Evolutionary conservation across 768 basidiomycete species (phyloP).

Genomic region (Tulasnella sp.): DNA sequence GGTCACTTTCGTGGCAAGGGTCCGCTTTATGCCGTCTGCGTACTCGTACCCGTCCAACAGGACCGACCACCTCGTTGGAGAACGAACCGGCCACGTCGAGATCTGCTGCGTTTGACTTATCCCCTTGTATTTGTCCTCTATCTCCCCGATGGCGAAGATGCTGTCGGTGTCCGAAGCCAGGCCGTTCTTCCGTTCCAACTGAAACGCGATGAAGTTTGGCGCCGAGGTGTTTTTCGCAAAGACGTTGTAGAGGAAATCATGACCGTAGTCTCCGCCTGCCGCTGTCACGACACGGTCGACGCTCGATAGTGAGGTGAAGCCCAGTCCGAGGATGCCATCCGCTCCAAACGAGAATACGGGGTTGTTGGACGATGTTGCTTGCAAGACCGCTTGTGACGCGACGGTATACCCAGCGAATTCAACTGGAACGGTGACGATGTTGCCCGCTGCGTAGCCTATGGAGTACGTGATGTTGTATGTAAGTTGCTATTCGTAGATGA

Average conservation of each 20-base stretch:
- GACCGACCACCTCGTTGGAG: slow-evolving; percentile 67
- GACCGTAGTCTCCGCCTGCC: slow-evolving; percentile 49
- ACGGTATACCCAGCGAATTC: slow-evolving; percentile 65
- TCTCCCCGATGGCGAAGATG: slow-evolving; percentile 69
- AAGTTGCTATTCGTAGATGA: slow-evolving; percentile 9
- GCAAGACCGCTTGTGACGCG: slow-evolving; percentile 63
- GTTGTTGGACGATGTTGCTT: slow-evolving; percentile 55
- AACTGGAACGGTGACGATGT: slow-evolving; percentile 52
- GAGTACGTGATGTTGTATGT: slow-evolving; percentile 66
- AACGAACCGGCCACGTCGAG: slow-evolving; percentile 59
- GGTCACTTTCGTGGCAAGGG: slow-evolving; percentile 42
- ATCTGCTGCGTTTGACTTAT: slow-evolving; percentile 53
- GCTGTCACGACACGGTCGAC: slow-evolving; percentile 56
- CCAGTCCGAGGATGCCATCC: slow-evolving; percentile 63
- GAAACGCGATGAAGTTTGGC: slow-evolving; percentile 76
- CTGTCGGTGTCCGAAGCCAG: slow-evolving; percentile 52
- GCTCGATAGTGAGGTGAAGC: slow-evolving; percentile 67
- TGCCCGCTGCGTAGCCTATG: slow-evolving; percentile 68
- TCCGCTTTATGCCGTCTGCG: slow-evolving; percentile 15
- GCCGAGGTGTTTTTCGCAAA: slow-evolving; percentile 59
- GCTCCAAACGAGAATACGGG: slow-evolving; percentile 67
- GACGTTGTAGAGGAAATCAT: slow-evolving; percentile 65
- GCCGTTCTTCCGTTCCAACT: slow-evolving; percentile 55
- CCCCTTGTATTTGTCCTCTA: slow-evolving; percentile 51
- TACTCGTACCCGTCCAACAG: slow-evolving; percentile 57